These are phyloP conservation scores for Ceratocystiopsis brevicomis DNA, from an alignment of 2,329 filamentous ascomycete genomes.

Conservation along the genomic window DNA sequence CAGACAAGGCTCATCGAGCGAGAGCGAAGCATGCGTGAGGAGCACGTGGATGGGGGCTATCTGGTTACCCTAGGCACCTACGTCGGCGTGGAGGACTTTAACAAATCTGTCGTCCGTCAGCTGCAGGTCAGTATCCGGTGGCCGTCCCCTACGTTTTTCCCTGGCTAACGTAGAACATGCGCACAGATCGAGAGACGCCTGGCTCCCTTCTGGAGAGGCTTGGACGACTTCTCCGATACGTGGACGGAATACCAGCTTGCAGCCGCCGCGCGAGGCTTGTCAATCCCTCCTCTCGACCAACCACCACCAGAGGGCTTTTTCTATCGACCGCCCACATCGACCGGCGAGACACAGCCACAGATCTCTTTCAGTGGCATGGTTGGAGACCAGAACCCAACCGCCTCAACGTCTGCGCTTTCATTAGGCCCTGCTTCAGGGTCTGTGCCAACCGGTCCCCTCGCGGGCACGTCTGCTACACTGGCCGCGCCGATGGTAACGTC, in stretches of 20 bases:
- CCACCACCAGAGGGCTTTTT: slow-evolving; percentile 51
- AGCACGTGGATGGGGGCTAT: slow-evolving; percentile 86
- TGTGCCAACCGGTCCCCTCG: slow-evolving; percentile 24
- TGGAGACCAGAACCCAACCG: no score
- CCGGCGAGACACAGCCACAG: slow-evolving; percentile 12
- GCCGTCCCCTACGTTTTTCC: background rate
- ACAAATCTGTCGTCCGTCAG: slow-evolving; percentile 70
- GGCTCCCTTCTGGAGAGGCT: slow-evolving; percentile 86
- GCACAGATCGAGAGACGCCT: slow-evolving; percentile 72
- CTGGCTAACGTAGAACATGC: slow-evolving; percentile 2
- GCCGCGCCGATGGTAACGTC: slow-evolving; percentile 26
- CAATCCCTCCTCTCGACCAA: slow-evolving; percentile 69
- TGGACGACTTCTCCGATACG: slow-evolving; percentile 70
- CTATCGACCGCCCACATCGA: slow-evolving; percentile 24
- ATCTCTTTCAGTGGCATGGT: no score
- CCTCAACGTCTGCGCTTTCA: no score
- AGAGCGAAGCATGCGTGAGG: slow-evolving; percentile 75
- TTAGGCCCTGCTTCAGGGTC: no score
- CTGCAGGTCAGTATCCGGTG: slow-evolving; percentile 48
- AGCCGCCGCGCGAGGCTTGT: slow-evolving; percentile 66
- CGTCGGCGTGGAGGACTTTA: slow-evolving; percentile 82
- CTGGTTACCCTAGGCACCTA: slow-evolving; percentile 90
- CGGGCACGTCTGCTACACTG: slow-evolving; percentile 54
- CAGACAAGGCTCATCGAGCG: slow-evolving; percentile 60
- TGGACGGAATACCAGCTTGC: slow-evolving; percentile 96